A percentile compares a stretch with the other conserved stretches of the same genome.
Conservation (phyloP, 768 basidiomycete genomes). For the Boletus fagicola region DNA sequence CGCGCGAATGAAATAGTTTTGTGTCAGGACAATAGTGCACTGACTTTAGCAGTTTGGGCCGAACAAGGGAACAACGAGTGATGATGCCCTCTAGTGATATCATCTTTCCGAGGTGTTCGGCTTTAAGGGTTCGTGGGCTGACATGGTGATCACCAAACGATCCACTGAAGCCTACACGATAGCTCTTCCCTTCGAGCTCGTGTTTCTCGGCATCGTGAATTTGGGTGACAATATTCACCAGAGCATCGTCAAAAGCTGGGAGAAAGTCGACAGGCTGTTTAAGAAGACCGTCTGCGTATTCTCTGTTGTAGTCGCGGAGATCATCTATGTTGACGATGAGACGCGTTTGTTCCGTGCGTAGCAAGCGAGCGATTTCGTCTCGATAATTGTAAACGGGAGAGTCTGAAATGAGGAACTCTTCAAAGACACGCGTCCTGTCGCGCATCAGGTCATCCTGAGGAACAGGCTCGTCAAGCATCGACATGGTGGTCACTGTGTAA, state of each 20-base stretch:
- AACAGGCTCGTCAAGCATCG: slow-evolving; percentile 51
- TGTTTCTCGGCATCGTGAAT: slow-evolving; percentile 79
- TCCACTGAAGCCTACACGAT: slow-evolving; percentile 88
- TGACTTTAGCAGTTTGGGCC: slow-evolving; percentile 97
- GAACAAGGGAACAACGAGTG: slow-evolving; percentile 94
- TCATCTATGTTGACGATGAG: slow-evolving; percentile 96
- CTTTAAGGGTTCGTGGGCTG: slow-evolving; percentile 87
- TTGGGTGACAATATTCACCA: slow-evolving; percentile 68
- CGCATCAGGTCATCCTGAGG: slow-evolving; percentile 69
- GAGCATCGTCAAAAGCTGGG: slow-evolving; percentile 86
- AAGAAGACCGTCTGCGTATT: slow-evolving; percentile 83
- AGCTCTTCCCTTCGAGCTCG: slow-evolving; percentile 74
- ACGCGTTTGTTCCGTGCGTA: slow-evolving; percentile 79
- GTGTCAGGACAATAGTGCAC: slow-evolving; percentile 95
- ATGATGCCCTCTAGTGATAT: slow-evolving; percentile 98
- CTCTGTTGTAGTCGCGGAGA: slow-evolving; percentile 87
- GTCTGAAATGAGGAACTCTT: slow-evolving; percentile 76
- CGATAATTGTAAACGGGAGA: slow-evolving; percentile 75
- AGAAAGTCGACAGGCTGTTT: slow-evolving; percentile 85
- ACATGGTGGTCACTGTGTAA: slow-evolving; percentile 24
- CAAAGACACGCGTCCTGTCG: slow-evolving; percentile 76
- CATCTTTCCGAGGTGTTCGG: slow-evolving; percentile 91
- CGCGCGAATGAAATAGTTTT: slow-evolving; percentile 74
- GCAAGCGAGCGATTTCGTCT: slow-evolving; percentile 79
- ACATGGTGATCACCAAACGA: slow-evolving; percentile 98